phyloP scores from a whole-genome alignment of 192 early-diverging fungal species.

The Coemansia sp. region DNA sequence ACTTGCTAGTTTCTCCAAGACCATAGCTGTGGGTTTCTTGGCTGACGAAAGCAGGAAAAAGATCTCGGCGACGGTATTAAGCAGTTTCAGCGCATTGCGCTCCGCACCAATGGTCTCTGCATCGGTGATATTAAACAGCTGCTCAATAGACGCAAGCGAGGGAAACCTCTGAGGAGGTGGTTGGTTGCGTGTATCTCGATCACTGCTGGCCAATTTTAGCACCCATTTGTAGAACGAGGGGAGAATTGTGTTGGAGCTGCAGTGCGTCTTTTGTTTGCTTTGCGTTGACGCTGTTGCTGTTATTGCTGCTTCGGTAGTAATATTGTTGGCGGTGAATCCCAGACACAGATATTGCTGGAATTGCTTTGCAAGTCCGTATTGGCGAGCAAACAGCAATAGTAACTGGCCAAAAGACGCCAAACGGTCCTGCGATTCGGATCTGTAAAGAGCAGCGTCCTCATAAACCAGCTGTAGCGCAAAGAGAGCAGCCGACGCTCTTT shows the following conservation, averaged over 20 bases:
- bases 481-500: slow-evolving; percentile 25
- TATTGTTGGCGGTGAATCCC: neutral
- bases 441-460: slow-evolving; percentile 29
- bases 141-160: slow-evolving; percentile 8
- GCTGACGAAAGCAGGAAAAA: slow-evolving; percentile 15
- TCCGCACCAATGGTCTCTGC: slow-evolving; percentile 20
- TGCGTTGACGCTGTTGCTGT: neutral
- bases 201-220: neutral
- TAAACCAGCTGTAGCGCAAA: slow-evolving; percentile 37
- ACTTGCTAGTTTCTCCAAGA: slow-evolving; percentile 13
- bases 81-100: slow-evolving; percentile 8
- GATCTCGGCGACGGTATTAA: slow-evolving; percentile 7
- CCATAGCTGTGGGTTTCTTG: slow-evolving; percentile 1
- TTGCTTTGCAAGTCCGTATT: neutral
- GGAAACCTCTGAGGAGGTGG: slow-evolving; percentile 26
- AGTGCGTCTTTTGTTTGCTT: neutral
- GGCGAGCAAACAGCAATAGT: slow-evolving; percentile 16
- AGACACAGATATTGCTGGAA: slow-evolving; percentile 5
- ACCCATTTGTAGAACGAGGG: slow-evolving; percentile 33
- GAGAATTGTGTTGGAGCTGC: slow-evolving; percentile 2
- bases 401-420: slow-evolving; percentile 15
- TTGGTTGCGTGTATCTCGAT: neutral
- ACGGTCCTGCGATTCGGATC: slow-evolving; percentile 9
- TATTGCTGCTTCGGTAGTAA: no score
- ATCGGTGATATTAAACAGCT: slow-evolving; percentile 31